A percentile compares a stretch with the other conserved stretches of the same genome.
Evolutionary conservation across 129 eudicot genomes (phyloP).

Genomic region (Chrysanthemum seticuspe): DNA sequence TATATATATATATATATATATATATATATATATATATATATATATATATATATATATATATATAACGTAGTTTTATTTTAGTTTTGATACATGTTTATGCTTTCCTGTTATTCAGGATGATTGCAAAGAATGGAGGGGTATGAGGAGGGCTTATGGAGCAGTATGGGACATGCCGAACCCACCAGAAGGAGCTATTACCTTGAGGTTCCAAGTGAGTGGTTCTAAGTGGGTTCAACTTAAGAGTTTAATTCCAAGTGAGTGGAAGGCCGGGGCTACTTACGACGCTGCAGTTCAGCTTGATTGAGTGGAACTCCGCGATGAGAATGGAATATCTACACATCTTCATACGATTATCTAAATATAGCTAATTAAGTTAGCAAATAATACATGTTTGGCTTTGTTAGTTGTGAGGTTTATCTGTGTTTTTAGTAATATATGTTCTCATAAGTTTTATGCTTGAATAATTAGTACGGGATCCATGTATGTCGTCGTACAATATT

Average conservation of each 20-base stretch:
- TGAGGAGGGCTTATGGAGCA: constrained; percentile 72
- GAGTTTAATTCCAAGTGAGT: constrained; percentile 46
- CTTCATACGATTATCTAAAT: neutral
- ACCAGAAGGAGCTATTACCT: constrained; percentile 52
- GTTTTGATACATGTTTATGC: neutral
- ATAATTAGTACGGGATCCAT: constrained; percentile 9
- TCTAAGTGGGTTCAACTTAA: constrained; percentile 51
- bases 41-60: neutral
- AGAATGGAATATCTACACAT: constrained; percentile 12
- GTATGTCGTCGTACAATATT: neutral
- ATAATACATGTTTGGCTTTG: constrained; percentile 10
- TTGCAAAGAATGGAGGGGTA: constrained; percentile 60
- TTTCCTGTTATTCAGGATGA: constrained; percentile 46
- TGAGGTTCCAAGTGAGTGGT: constrained; percentile 62
- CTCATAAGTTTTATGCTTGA: neutral
- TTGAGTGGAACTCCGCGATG: constrained; percentile 22
- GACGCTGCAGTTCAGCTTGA: constrained; percentile 57
- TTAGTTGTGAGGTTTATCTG: constrained; percentile 22
- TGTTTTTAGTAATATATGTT: constrained; percentile 18
- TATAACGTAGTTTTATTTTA: neutral
- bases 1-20: too few relatives aligned
- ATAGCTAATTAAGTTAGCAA: constrained; percentile 21
- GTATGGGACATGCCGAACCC: constrained; percentile 75
- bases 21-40: too few relatives aligned
- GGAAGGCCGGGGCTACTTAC: constrained; percentile 66